Evolutionary conservation across 108 stramenopile species (phyloP).

Genomic region (Cylindrotheca closterium): DNA sequence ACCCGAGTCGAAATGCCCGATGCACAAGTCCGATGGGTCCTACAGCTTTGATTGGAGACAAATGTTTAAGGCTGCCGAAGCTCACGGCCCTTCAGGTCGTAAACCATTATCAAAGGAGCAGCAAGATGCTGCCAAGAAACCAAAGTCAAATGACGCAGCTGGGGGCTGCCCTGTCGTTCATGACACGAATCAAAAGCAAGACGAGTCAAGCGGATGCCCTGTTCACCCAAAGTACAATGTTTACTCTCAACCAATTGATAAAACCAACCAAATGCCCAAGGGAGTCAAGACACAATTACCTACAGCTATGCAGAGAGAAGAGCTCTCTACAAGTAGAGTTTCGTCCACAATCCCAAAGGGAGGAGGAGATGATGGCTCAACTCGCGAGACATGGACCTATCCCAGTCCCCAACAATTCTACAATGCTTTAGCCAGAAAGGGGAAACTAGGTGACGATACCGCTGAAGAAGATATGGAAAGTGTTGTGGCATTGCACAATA

Average conservation of each 20-base stretch:
- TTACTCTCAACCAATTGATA: conserved; percentile 96
- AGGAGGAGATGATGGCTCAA: conserved; percentile 21
- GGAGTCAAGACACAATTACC: conserved; percentile 71
- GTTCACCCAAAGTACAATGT: conserved; percentile 90
- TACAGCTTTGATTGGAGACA: conserved; percentile 42
- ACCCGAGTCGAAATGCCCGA: conserved; percentile 39
- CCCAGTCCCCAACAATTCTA: conserved; percentile 98
- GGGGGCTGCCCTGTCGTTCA: conserved; percentile 28
- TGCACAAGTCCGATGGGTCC: conserved; percentile 39
- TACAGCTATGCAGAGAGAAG: conserved; percentile 44
- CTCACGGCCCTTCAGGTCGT: conserved; percentile 35
- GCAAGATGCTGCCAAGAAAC: conserved; percentile 5
- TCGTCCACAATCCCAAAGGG: conserved; percentile 90
- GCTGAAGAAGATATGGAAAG: conserved; percentile 80
- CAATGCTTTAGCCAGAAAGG: conserved; percentile 95
- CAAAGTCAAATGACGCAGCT: background rate
- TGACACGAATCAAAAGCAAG: background rate
- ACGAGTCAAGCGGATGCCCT: conserved; percentile 37
- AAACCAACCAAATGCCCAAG: conserved; percentile 95
- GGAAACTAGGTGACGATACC: conserved; percentile 75
- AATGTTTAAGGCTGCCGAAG: conserved; percentile 22
- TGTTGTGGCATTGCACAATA: conserved; percentile 98
- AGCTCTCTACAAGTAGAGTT: conserved; percentile 87
- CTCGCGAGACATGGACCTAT: conserved; percentile 88
- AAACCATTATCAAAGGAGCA: conserved; percentile 39